phyloP scores from a whole-genome alignment of 306 rosid genomes.

The Lablab purpureus region DNA sequence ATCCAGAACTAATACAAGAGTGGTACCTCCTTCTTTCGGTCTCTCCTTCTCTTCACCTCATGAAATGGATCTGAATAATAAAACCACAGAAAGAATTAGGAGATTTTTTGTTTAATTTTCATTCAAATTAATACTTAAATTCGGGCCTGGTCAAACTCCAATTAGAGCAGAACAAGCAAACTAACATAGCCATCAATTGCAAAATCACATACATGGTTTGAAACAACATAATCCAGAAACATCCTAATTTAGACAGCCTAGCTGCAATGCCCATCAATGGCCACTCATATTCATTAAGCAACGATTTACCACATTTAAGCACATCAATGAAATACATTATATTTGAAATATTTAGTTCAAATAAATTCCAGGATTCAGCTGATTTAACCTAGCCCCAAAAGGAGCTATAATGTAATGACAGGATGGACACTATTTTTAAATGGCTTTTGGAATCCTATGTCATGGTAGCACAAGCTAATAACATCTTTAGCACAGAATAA shows the following conservation, averaged over 20 bases:
- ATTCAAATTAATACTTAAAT: constrained; percentile 27
- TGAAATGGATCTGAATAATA: constrained; percentile 80
- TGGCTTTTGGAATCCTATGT: not conserved
- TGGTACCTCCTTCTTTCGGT: constrained; percentile 86
- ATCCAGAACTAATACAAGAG: not conserved
- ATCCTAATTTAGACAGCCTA: not conserved
- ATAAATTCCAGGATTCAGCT: not conserved
- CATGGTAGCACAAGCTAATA: not conserved
- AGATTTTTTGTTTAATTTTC: constrained; percentile 6
- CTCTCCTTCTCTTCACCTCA: constrained; percentile 95
- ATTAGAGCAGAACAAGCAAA: not conserved
- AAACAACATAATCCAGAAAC: constrained; percentile 20
- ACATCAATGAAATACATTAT: not conserved
- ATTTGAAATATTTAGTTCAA: not conserved
- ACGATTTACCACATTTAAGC: constrained; percentile 5
- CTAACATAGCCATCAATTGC: not conserved
- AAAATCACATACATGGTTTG: constrained; percentile 12
- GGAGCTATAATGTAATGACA: not conserved
- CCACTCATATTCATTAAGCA: not conserved
- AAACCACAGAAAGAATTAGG: constrained; percentile 37
- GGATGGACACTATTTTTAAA: not conserved
- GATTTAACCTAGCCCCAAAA: not conserved
- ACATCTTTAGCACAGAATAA: constrained; percentile 2
- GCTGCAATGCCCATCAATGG: constrained; percentile 14
- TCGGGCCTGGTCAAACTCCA: constrained; percentile 6